Conservation (phyloP, 2,329 filamentous ascomycete genomes). For the Paramyrothecium roridum region DNA sequence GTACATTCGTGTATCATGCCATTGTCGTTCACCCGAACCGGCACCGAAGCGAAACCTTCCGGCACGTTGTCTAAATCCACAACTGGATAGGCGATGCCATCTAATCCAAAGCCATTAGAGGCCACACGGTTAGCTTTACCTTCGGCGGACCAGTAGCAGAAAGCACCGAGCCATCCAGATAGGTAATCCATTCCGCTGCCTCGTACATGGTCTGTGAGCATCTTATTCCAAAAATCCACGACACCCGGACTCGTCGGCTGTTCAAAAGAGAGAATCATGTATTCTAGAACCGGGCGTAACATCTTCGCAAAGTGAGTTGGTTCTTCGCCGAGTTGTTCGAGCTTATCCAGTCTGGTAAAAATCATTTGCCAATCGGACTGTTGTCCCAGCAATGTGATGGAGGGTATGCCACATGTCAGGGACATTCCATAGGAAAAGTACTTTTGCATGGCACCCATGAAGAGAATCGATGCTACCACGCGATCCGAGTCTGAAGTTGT, state of each 20-base stretch:
- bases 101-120: background rate
- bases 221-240: conserved; percentile 32
- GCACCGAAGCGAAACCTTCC: conserved; percentile 7
- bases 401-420: conserved; percentile 45
- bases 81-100: conserved; percentile 1
- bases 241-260: conserved; percentile 20
- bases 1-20: background rate
- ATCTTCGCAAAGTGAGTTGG: conserved; percentile 25
- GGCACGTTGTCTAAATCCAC: conserved; percentile 3
- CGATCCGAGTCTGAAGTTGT: conserved; percentile 45
- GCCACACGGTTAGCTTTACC: background rate
- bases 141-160: conserved; percentile 12
- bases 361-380: conserved; percentile 39
- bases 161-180: conserved; percentile 11
- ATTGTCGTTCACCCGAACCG: conserved; percentile 9
- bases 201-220: background rate
- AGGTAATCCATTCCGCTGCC: background rate
- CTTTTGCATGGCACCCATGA: conserved; percentile 49
- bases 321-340: conserved; percentile 33
- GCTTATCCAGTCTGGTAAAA: conserved; percentile 27
- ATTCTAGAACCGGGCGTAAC: conserved; percentile 32
- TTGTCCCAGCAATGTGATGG: conserved; percentile 47
- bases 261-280: conserved; percentile 35
- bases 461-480: conserved; percentile 38
- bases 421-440: conserved; percentile 34